phyloP scores from a whole-genome alignment of 352 stramenopile species.

The Stramenopiles sp. region DNA sequence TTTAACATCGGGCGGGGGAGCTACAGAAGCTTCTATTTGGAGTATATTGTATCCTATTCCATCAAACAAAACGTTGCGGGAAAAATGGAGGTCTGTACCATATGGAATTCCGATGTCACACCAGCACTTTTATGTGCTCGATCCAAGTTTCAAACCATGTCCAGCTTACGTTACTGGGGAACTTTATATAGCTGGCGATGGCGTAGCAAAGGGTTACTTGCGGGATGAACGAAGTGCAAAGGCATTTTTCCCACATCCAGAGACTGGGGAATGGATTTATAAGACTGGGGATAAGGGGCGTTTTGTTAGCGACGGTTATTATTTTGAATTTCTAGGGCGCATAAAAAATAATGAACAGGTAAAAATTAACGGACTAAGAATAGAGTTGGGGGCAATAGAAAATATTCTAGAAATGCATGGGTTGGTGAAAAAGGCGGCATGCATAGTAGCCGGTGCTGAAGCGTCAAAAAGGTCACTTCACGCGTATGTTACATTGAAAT shows the following conservation, averaged over 20 bases:
- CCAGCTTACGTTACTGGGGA: not conserved
- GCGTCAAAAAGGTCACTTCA: no score
- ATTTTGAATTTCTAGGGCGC: not conserved
- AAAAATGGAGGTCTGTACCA: conserved; percentile 11
- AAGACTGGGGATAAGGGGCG: not conserved
- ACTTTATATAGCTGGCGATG: not conserved
- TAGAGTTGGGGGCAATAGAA: not conserved
- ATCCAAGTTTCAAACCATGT: not conserved
- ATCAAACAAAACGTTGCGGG: not conserved
- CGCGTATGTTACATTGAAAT: no score
- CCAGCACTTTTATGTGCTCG: conserved; percentile 7
- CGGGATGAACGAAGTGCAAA: not conserved
- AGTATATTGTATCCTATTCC: conserved; percentile 8
- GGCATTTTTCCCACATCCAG: not conserved
- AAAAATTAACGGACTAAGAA: not conserved
- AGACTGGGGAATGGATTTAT: not conserved
- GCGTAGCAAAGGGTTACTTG: not conserved
- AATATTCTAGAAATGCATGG: no score
- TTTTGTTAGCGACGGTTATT: not conserved
- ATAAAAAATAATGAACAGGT: not conserved
- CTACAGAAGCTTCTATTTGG: conserved; percentile 19
- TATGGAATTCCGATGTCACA: conserved; percentile 11
- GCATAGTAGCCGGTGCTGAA: no score
- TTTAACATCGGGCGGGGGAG: conserved; percentile 12
- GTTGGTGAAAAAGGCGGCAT: no score